Percentiles rank a stretch among this genome's conserved stretches.
Conservation (phyloP, 2,329 filamentous ascomycete species). For the Ceratocystis huliohia region DNA sequence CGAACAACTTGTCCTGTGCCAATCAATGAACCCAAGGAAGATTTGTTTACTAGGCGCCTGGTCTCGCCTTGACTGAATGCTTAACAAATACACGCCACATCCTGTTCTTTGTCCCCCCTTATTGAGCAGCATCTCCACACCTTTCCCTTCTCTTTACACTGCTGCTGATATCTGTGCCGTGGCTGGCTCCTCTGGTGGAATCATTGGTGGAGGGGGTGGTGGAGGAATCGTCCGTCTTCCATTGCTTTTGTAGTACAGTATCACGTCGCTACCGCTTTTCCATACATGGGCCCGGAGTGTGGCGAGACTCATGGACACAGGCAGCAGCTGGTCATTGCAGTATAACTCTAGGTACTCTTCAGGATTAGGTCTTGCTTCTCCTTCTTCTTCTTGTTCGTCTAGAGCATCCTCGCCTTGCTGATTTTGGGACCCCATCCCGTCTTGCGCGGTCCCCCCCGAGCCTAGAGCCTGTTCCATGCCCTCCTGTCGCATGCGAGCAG, state of each 20-base stretch:
- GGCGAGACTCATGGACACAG: conserved; percentile 80
- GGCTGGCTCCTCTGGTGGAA: conserved; percentile 13
- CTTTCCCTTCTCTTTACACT: not conserved
- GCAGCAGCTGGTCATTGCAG: conserved; percentile 75
- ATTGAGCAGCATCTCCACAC: not conserved
- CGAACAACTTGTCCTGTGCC: not conserved
- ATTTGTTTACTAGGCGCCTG: not conserved
- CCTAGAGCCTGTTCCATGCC: not conserved
- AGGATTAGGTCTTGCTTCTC: conserved; percentile 48
- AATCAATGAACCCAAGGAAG: not conserved
- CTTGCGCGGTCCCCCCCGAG: not conserved
- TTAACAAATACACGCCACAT: not conserved
- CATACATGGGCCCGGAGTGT: conserved; percentile 85
- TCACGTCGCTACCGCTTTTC: conserved; percentile 87
- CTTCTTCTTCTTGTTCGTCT: conserved; percentile 31
- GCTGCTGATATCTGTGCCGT: conserved; percentile 11
- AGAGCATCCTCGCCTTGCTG: not conserved
- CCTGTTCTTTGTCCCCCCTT: not conserved
- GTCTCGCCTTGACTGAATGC: conserved; percentile 1
- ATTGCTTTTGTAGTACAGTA: conserved; percentile 83
- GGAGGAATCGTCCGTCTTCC: conserved; percentile 55
- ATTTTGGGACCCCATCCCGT: not conserved
- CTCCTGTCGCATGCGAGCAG: not conserved
- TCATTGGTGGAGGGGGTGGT: conserved; percentile 25
- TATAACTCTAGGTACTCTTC: conserved; percentile 94